phyloP scores from a whole-genome alignment of 2,329 filamentous ascomycete genomes.

The Colletotrichum sansevieriae region DNA sequence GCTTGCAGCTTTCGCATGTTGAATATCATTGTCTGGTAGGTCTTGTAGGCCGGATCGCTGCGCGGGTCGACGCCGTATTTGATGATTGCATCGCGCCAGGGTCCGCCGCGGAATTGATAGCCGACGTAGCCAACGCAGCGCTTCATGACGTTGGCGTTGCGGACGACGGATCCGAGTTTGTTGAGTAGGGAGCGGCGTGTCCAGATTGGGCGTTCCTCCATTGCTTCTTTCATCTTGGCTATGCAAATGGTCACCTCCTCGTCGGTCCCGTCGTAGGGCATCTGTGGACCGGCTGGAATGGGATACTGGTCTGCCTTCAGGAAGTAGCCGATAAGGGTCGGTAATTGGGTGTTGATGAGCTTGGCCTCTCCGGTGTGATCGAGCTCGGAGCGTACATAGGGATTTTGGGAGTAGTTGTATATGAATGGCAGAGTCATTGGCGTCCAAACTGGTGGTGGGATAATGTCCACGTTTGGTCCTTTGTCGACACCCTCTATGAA shows the following conservation, averaged over 20 bases:
- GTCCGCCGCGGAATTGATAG: slow-evolving; percentile 93
- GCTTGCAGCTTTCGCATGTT: slow-evolving; percentile 71
- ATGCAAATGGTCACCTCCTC: slow-evolving; percentile 74
- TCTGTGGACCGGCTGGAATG: slow-evolving; percentile 70
- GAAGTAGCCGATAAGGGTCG: slow-evolving; percentile 71
- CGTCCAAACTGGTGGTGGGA: slow-evolving; percentile 84
- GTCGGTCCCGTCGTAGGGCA: slow-evolving; percentile 70
- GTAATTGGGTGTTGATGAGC: slow-evolving; percentile 70
- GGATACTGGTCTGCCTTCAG: slow-evolving; percentile 73
- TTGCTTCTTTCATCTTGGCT: slow-evolving; percentile 71
- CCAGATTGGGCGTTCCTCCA: slow-evolving; percentile 85
- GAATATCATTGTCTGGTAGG: slow-evolving; percentile 92
- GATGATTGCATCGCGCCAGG: slow-evolving; percentile 90
- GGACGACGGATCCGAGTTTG: slow-evolving; percentile 66
- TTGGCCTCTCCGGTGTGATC: slow-evolving; percentile 65
- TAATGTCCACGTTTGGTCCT: slow-evolving; percentile 74
- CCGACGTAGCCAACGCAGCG: slow-evolving; percentile 85
- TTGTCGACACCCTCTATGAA: slow-evolving; percentile 70
- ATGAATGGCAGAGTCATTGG: slow-evolving; percentile 81
- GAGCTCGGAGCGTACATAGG: slow-evolving; percentile 75
- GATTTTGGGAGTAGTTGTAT: slow-evolving; percentile 88
- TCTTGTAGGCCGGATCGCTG: slow-evolving; percentile 78
- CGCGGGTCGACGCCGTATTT: slow-evolving; percentile 90
- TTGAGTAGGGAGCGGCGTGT: slow-evolving; percentile 87
- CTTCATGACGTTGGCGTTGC: slow-evolving; percentile 72